phyloP scores from a whole-genome alignment of 805 yeast species.

The Wickerhamomyces kurtzmanii region DNA sequence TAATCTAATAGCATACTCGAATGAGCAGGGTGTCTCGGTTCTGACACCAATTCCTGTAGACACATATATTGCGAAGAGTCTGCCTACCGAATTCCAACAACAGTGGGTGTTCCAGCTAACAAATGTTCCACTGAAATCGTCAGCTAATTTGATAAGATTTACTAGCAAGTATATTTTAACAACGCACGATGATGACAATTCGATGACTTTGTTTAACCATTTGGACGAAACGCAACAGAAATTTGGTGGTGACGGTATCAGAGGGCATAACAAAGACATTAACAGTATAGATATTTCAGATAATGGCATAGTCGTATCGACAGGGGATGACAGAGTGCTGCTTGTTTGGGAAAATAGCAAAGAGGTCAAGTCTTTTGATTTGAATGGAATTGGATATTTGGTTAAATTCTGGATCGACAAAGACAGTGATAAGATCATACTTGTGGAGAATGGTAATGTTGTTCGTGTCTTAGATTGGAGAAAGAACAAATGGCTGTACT shows the following conservation, averaged over 20 bases:
- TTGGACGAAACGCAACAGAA: conserved; percentile 8
- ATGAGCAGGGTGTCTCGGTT: conserved; percentile 12
- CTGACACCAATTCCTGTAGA: conserved; percentile 13
- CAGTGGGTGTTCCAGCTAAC: conserved; percentile 15
- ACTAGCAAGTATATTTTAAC: conserved; percentile 11
- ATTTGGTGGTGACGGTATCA: conserved; percentile 3
- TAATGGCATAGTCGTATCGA: conserved; percentile 18
- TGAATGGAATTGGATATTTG: conserved; percentile 13
- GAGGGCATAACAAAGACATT: conserved; percentile 16
- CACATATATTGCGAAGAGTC: conserved; percentile 11
- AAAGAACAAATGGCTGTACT: conserved; percentile 16
- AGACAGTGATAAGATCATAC: conserved; percentile 20
- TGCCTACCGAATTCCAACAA: conserved; percentile 13
- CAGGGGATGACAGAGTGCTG: conserved; percentile 20
- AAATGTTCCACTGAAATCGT: conserved; percentile 4
- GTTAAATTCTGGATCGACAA: conserved; percentile 23
- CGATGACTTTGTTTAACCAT: conserved; percentile 12
- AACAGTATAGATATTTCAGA: conserved; percentile 20
- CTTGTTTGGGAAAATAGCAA: conserved; percentile 18
- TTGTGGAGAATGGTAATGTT: conserved; percentile 22
- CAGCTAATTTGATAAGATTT: conserved; percentile 9
- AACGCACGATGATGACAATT: conserved; percentile 11
- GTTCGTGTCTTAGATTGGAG: conserved; percentile 24
- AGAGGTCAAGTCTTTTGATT: conserved; percentile 5
- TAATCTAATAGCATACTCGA: conserved; percentile 10